phyloP scores from a whole-genome alignment of 2,329 filamentous ascomycete species.

The Cladosporium sp. region DNA sequence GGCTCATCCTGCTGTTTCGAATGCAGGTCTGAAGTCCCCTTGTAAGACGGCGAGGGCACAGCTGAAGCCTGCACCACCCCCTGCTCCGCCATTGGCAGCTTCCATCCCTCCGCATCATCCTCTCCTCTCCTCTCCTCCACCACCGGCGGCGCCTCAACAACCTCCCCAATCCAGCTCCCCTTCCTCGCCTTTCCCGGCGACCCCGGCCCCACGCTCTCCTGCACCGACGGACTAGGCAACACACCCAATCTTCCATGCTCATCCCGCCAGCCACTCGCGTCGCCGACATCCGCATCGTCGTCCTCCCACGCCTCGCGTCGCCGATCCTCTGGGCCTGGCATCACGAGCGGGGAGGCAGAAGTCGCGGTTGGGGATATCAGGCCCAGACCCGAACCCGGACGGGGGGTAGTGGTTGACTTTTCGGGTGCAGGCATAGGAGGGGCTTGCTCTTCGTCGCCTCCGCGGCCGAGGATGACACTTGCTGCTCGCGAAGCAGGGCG shows the following conservation, averaged over 20 bases:
- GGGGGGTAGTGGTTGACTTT: background rate
- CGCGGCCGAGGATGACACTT: background rate
- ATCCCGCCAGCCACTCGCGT: background rate
- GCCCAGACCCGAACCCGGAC: too few relatives aligned
- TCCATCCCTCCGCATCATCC: background rate
- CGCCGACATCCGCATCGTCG: background rate
- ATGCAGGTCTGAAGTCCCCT: background rate
- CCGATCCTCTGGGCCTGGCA: slow-evolving; percentile 20
- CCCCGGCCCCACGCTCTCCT: background rate
- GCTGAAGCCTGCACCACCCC: background rate
- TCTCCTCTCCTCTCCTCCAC: slow-evolving; percentile 6
- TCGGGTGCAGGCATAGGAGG: background rate
- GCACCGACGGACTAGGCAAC: slow-evolving; percentile 29
- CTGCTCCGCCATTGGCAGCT: background rate
- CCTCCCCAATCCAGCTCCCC: slow-evolving; percentile 21
- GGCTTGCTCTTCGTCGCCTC: background rate
- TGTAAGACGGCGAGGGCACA: too few relatives aligned
- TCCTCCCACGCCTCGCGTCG: slow-evolving; percentile 17
- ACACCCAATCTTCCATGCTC: slow-evolving; percentile 28
- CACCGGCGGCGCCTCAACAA: slow-evolving; percentile 24
- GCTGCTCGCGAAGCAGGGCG: slow-evolving; percentile 8
- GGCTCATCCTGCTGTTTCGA: background rate
- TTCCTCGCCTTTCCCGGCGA: background rate
- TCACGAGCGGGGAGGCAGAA: background rate
- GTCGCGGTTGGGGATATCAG: background rate